phyloP scores from a whole-genome alignment of 2,329 filamentous ascomycete genomes.

The Dothiorella sarmentorum region DNA sequence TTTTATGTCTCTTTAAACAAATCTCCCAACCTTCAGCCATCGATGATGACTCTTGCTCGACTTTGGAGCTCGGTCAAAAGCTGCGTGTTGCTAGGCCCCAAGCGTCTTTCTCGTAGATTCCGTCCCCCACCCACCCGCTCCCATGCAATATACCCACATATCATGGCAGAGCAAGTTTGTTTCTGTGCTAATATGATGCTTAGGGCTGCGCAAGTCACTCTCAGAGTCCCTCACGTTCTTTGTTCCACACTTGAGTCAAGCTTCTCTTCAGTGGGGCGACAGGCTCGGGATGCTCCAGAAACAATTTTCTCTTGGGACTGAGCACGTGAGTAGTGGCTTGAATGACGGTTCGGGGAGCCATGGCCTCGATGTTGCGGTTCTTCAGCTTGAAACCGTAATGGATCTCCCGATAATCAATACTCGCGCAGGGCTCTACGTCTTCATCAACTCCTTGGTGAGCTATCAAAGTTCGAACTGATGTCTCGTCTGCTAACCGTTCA shows the following conservation, averaged over 20 bases:
- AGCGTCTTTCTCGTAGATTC: too few species aligned
- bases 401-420: constrained; percentile 72
- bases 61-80: too few species aligned
- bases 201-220: constrained; percentile 34
- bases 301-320: constrained; percentile 39
- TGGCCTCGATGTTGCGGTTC: constrained; percentile 38
- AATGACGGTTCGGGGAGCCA: constrained; percentile 42
- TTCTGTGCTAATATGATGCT: too few species aligned
- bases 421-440: constrained; percentile 78
- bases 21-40: too few species aligned
- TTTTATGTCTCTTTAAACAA: too few species aligned
- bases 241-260: constrained; percentile 50
- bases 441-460: constrained; percentile 74
- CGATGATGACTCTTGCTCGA: too few species aligned
- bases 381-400: constrained; percentile 55
- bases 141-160: too few species aligned
- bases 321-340: constrained; percentile 41
- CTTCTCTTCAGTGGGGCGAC: constrained; percentile 48
- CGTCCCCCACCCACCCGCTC: too few species aligned
- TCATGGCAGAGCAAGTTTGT: too few species aligned
- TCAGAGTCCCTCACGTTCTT: constrained; percentile 32
- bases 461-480: background rate
- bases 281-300: constrained; percentile 39
- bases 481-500: constrained; percentile 42
- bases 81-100: too few species aligned